Conservation (phyloP, 2,329 filamentous ascomycete genomes). For the Cercospora canescens region DNA sequence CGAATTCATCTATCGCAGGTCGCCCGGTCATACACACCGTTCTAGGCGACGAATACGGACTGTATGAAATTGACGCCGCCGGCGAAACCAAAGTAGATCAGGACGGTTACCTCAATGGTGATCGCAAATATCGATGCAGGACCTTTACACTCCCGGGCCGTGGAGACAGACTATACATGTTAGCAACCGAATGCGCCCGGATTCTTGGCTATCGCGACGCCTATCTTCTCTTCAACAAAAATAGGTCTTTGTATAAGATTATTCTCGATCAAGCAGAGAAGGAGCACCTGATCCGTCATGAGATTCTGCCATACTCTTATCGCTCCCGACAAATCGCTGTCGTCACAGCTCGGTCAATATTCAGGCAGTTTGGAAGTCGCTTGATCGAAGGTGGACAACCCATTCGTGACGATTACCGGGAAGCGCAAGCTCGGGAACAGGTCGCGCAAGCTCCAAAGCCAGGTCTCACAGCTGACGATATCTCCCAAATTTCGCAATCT, state of each 20-base stretch:
- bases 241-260: constrained; percentile 94
- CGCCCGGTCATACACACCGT: no score
- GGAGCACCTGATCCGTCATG: constrained; percentile 89
- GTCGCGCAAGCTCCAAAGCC: no score
- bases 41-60: no score
- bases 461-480: no score
- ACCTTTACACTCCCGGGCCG: constrained; percentile 89
- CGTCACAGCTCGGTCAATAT: constrained; percentile 93
- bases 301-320: constrained; percentile 97
- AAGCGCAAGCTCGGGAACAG: constrained; percentile 69
- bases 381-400: constrained; percentile 90
- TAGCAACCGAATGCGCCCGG: constrained; percentile 94
- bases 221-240: constrained; percentile 98
- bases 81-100: constrained; percentile 95
- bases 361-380: constrained; percentile 90
- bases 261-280: constrained; percentile 98
- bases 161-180: constrained; percentile 89
- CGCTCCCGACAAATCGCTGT: constrained; percentile 97
- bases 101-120: constrained; percentile 76
- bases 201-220: constrained; percentile 97
- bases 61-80: no score
- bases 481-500: no score
- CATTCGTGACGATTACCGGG: constrained; percentile 87
- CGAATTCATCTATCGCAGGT: no score
- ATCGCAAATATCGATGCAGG: constrained; percentile 89